Base-by-base conservation (phyloP, 1,284 basidiomycete genomes). In the Ustilago tritici region DNA sequence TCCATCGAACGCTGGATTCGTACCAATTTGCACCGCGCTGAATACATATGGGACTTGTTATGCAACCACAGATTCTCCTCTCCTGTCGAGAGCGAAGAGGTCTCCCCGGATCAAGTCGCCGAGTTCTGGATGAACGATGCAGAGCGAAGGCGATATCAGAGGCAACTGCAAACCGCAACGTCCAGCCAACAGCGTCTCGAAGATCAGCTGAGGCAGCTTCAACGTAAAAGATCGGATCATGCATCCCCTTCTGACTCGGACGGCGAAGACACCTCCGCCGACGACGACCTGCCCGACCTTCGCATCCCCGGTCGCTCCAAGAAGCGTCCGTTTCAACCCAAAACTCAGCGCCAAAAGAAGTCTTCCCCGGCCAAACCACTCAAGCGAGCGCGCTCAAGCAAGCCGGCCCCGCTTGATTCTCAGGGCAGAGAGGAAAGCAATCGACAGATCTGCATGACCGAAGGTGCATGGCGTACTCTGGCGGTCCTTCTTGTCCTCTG, bases 91-190 rank as follows among this genome's bases (percentile, higher is more conserved):
- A 15, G 9, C 12, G 52, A 17, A 6, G 28, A 61, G 12, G 50
- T 8, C 17, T 28, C 61, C 1, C 15, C 61, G 5, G 32, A n/a
- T 4, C 56, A 41, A 34, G 53, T 61, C n/a, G 47, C 46, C 40
- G 76, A 78, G 32, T 78, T 78, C 53, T 78, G 76, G 76, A 74
- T 78, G 76, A 63, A 56, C 41, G 31, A 40, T 6, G 41, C 55
- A 3, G 67, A 78, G 17, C 57, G 60, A 10, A 73, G 56, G 38
- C 54, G 65, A n/a, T 77, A 63, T 23, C 61, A 66, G 8, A 72
- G 62, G 60, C 70, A 77, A 35, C 31, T 72, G 11, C 55, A 61
- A 35, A 46, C 63, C 17, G 11, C 41, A 32, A 34, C 38, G 15
- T 14, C 54, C 14, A 40, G 17, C 8, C 49, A 56, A 9, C 50